Evolutionary conservation across 345 rosid species (phyloP).

Genomic region (Sonneratia alba): DNA sequence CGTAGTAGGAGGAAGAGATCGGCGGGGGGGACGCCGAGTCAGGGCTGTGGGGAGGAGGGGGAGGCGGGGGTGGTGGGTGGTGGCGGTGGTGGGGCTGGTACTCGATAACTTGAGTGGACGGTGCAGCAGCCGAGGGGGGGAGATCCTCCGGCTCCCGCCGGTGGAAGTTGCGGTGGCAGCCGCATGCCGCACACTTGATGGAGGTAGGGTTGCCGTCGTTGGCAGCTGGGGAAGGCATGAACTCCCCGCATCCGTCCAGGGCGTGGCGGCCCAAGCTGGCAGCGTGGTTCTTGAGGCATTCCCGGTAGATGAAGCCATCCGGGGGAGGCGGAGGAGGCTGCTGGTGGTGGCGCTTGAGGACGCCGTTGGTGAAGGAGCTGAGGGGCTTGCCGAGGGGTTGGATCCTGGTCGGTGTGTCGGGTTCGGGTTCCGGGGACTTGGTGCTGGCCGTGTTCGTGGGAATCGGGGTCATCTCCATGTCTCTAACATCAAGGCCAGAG

Average conservation of each 20-base stretch:
- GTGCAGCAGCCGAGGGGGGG: slow-evolving; percentile 4
- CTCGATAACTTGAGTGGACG: slow-evolving; percentile 12
- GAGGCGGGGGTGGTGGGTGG: slow-evolving; percentile 11
- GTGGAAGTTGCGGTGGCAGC: slow-evolving; percentile 50
- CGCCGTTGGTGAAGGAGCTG: slow-evolving; percentile 9
- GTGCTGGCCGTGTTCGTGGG: slow-evolving; percentile 3
- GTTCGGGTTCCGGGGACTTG: slow-evolving; percentile 11
- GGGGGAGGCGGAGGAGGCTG: slow-evolving; percentile 1
- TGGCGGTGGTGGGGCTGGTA: slow-evolving; percentile 22
- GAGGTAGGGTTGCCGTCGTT: slow-evolving; percentile 11
- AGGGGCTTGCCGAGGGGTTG: slow-evolving; percentile 2
- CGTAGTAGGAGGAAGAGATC: slow-evolving; percentile 26
- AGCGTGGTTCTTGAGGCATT: slow-evolving; percentile 32
- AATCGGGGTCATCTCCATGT: slow-evolving; percentile 11
- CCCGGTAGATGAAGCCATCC: background rate
- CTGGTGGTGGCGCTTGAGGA: slow-evolving; percentile 14
- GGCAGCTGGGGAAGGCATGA: slow-evolving; percentile 27
- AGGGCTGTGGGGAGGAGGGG: slow-evolving; percentile 18
- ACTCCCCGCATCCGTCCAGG: slow-evolving; percentile 50
- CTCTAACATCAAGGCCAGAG: slow-evolving; percentile 7
- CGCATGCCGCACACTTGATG: slow-evolving; percentile 46
- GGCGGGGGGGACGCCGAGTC: slow-evolving; percentile 23
- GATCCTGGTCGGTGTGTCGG: slow-evolving; percentile 7
- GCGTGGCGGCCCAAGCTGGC: slow-evolving; percentile 45
- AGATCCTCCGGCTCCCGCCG: slow-evolving; percentile 16